These are phyloP conservation scores for Irpex rosettiformis DNA, from an alignment of 1,284 basidiomycete species.

Conservation along the genomic window DNA sequence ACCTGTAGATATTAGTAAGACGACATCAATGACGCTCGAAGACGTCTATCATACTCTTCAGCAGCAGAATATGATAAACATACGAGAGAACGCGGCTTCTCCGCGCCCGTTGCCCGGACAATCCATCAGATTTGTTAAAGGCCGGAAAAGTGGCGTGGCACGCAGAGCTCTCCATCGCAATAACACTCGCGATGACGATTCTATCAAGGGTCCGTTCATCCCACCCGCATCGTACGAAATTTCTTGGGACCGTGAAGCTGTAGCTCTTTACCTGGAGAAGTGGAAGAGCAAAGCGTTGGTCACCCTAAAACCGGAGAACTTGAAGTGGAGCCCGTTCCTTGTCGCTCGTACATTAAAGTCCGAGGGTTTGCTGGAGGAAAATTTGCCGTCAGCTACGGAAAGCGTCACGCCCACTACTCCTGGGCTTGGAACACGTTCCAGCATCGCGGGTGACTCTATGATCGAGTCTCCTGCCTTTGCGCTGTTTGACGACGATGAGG, in stretches of 20 bases:
- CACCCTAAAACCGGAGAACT: constrained; percentile 76
- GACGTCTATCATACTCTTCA: constrained; percentile 82
- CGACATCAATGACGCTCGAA: constrained; percentile 90
- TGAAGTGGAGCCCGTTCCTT: constrained; percentile 96
- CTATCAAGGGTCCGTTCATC: constrained; percentile 49
- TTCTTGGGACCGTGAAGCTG: constrained; percentile 67
- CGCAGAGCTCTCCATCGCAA: constrained; percentile 59
- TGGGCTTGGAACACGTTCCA: constrained; percentile 6
- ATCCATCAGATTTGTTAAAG: constrained; percentile 65
- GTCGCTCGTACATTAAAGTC: constrained; percentile 55
- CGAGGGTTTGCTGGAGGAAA: constrained; percentile 31
- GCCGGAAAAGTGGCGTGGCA: constrained; percentile 59
- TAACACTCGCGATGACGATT: constrained; percentile 49
- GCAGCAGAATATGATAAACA: constrained; percentile 76
- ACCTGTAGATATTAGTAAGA: constrained; percentile 73
- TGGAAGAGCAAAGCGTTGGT: constrained; percentile 85
- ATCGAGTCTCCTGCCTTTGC: constrained; percentile 23
- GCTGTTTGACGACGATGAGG: constrained; percentile 28
- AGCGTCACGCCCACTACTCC: constrained; percentile 18
- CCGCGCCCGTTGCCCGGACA: constrained; percentile 66
- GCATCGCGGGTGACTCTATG: background rate
- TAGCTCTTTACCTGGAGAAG: constrained; percentile 62
- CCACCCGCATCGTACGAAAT: constrained; percentile 79
- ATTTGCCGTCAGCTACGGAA: constrained; percentile 20
- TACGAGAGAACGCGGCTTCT: constrained; percentile 47